Evolutionary conservation across 2,329 filamentous ascomycete species (phyloP), one percentile per base, ranked within the genome.

Genomic region (Fusarium cyanostomum): DNA sequence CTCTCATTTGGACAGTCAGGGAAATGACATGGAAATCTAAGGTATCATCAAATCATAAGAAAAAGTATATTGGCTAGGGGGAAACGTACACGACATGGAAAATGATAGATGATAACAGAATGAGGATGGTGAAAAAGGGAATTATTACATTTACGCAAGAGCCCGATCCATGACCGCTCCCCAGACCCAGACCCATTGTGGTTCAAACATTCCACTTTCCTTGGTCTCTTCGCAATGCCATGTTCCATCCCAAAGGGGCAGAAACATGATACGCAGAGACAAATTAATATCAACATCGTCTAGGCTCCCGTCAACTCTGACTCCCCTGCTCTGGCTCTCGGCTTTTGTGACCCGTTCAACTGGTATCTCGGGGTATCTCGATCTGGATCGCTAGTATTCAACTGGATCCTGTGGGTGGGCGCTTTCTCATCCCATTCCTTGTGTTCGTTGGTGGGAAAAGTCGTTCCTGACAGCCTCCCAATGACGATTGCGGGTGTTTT

Each of bases 141-240:
- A 77, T 76, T 81, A 82, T 80, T 82, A 82, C 79, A 82, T 64
- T 68, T 80, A 76, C 76, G 77, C 72, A 79, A 77, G 72, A 77
- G 74, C 71, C 67, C 62, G 65, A 64, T 66, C 62, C 63, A 34
- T 66, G 46, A 62, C 66, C 67, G 52, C 59, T 59, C 57, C 63
- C 59, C 43, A 60, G 57, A 66, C 65, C 59, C 55, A 56, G 68
- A 73, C 69, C 69, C 71, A 65, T 62, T 54, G 66, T 67, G 70
- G 68, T 67, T 69, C 70, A 73, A 66, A 62, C 59, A 64, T 68
- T 68, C 64, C 52, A 51, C 52, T 56, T 56, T 57, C 57, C 56
- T 67, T 56, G 30, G 37, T 59, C 59, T 58, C 60, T 53, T 54
- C 51, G 55, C 66, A 57, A 56, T 61, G 59, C 51, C 34, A 51